These are phyloP conservation scores for Stephania yunnanensis DNA, from an alignment of 164 flowering plant genomes.

Conservation along the genomic window DNA sequence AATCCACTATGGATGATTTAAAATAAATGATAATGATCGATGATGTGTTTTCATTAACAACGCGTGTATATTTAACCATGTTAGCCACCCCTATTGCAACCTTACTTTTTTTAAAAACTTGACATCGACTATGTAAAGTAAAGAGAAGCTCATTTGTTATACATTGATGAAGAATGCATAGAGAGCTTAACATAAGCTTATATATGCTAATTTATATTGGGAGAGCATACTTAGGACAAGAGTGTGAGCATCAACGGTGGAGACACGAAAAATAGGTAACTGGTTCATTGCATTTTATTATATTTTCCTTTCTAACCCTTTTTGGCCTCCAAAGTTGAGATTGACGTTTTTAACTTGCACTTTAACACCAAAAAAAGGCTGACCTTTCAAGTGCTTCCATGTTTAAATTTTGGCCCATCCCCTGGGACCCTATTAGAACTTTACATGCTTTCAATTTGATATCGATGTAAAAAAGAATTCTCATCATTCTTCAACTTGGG, in stretches of 20 bases:
- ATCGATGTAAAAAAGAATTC: neutral
- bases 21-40: too few species aligned
- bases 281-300: neutral
- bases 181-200: neutral
- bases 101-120: too few species aligned
- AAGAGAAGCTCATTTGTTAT: too few species aligned
- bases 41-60: too few species aligned
- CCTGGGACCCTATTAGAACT: neutral
- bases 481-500: neutral
- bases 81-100: too few species aligned
- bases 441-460: neutral
- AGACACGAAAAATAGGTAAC: neutral
- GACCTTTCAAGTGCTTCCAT: neutral
- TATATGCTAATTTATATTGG: neutral
- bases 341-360: conserved; percentile 1
- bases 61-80: too few species aligned
- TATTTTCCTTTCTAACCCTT: neutral
- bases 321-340: neutral
- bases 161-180: too few species aligned
- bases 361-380: neutral
- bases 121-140: too few species aligned
- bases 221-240: neutral
- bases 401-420: conserved; percentile 1
- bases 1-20: too few species aligned
- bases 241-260: neutral